Base-by-base conservation (phyloP, 139 green algal genomes). In the Ulvella scutata region DNA sequence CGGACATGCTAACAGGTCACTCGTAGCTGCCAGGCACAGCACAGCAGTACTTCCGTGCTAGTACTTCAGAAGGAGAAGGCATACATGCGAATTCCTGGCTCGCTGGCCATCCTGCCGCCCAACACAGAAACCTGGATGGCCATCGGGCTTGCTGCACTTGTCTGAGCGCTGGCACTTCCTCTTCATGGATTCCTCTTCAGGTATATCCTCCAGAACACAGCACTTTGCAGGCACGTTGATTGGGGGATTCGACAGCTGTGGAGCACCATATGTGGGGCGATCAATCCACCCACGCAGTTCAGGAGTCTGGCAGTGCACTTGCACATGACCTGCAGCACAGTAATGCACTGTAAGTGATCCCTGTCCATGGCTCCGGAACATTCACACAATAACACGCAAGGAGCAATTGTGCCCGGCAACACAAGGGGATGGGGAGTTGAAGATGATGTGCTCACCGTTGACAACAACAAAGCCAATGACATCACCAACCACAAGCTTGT, bases 401-500 rank as follows among this genome's bases (percentile, higher is more conserved):
- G 17, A n/a, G n/a, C n/a, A n/a, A n/a, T 59, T 13, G 13, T 59
- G 40, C 40, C 13, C 40, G 17, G 40, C 40, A 59, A 26, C 13
- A 59, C 40, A 59, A 26, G 13, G 17, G 40, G 40, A 59, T 17
- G 13, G 13, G 13, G 40, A 59, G 13, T 26, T 59, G 40, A 13
- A 59, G 17, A 17, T 59, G 40, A 17, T 26, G 17, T 10, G 33
- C 51, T 13, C 51, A 67, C 51, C 51, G 33, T 67, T 26, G 4
- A 67, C 51, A 67, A 67, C 51, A 29, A 67, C 51, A 67, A 67
- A 67, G 13, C 51, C 51, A 67, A 67, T 67, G 13, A 67, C 51
- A 67, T 67, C 51, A 34, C 51, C 51, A 29, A 67, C 51, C 31
- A 67, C 17, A 0, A 67, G 51, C 51, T 67, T 67, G 17, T 67